Evolutionary conservation across 495 filamentous ascomycete species (phyloP).

Genomic region (Penicillium robsamsonii): DNA sequence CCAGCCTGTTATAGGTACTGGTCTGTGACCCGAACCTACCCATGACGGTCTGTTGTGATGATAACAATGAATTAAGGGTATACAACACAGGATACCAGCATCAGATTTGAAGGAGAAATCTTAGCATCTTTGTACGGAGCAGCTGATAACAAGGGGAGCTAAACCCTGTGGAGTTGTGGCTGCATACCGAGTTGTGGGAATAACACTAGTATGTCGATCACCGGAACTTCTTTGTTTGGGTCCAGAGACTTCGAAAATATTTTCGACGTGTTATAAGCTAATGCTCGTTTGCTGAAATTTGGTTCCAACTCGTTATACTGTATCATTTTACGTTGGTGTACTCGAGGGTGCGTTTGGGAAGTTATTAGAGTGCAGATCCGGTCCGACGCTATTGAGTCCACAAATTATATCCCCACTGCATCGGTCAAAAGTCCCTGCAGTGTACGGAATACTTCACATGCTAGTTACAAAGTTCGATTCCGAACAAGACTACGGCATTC

Average conservation of each 20-base stretch:
- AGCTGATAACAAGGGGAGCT: constrained; percentile 7
- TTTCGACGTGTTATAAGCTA: too few relatives aligned
- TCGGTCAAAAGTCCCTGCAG: neutral
- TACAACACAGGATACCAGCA: neutral
- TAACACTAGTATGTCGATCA: constrained; percentile 12
- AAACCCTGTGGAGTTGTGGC: constrained; percentile 8
- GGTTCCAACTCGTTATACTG: too few relatives aligned
- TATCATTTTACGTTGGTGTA: neutral
- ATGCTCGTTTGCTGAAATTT: too few relatives aligned
- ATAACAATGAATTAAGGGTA: neutral
- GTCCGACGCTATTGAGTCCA: constrained; percentile 2
- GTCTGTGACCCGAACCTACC: constrained; percentile 28
- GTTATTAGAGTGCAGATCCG: neutral
- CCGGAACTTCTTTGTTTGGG: too few relatives aligned
- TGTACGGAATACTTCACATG: neutral
- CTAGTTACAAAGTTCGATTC: neutral
- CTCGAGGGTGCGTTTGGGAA: neutral
- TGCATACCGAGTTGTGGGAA: constrained; percentile 8
- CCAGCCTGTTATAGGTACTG: constrained; percentile 36
- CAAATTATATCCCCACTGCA: neutral
- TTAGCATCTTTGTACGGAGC: neutral
- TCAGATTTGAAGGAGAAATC: neutral
- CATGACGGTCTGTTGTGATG: neutral
- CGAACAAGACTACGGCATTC: neutral
- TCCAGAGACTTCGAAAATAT: too few relatives aligned